phyloP scores from a whole-genome alignment of 441 rosid genomes.

The Arabidopsis lyrata region DNA sequence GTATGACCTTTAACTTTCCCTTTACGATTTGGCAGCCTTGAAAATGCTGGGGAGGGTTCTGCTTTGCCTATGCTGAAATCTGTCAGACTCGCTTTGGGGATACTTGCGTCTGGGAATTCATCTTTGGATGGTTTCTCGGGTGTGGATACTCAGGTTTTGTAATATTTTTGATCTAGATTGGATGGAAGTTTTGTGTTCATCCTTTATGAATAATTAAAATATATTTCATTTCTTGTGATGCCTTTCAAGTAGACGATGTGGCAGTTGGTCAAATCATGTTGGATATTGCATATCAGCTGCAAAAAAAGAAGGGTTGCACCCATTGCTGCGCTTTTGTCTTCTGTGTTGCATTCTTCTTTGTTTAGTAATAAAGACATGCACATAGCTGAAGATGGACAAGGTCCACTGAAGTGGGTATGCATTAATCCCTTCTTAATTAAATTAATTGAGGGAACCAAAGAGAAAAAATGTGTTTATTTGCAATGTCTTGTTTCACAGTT shows the following conservation, averaged over 20 bases:
- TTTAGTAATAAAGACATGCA: constrained; percentile 79
- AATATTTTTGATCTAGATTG: constrained; percentile 7
- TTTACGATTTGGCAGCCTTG: constrained; percentile 73
- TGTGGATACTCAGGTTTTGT: constrained; percentile 79
- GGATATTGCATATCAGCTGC: constrained; percentile 92
- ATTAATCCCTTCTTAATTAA: constrained; percentile 33
- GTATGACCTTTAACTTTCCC: constrained; percentile 29
- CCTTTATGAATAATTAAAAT: not conserved
- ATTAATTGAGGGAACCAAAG: constrained; percentile 8
- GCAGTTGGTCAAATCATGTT: constrained; percentile 86
- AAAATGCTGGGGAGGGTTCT: constrained; percentile 95
- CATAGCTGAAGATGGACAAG: constrained; percentile 56
- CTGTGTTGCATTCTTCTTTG: constrained; percentile 81
- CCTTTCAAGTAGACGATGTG: constrained; percentile 74
- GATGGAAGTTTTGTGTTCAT: constrained; percentile 6
- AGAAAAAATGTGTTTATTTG: constrained; percentile 9
- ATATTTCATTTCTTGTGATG: constrained; percentile 17
- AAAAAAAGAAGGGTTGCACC: constrained; percentile 94
- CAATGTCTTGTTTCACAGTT: constrained; percentile 58
- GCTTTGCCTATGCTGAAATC: constrained; percentile 92
- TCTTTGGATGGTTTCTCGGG: constrained; percentile 59
- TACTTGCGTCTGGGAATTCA: constrained; percentile 63
- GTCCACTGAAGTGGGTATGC: constrained; percentile 95
- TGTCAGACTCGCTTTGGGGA: constrained; percentile 67
- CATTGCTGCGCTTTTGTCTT: constrained; percentile 90